Conservation (phyloP, 139 green algal species). For the Chlamydomonas eustigma region DNA sequence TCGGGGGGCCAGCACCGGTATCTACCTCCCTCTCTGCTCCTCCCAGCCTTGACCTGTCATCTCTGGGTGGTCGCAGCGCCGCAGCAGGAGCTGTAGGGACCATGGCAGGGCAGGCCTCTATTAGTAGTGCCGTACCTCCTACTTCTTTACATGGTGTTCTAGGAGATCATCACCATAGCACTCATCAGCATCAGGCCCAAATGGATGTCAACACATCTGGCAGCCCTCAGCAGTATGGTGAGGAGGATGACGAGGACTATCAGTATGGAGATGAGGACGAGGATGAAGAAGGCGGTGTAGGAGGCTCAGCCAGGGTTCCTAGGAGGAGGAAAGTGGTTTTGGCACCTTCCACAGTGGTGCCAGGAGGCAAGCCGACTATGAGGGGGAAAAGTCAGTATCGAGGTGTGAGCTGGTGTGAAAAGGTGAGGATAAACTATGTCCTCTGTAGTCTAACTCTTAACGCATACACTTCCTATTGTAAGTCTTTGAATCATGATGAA, state of each 20-base stretch:
- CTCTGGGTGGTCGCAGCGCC: too few species aligned
- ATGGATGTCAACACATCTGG: too few species aligned
- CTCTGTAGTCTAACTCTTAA: too few species aligned
- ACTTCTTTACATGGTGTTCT: too few species aligned
- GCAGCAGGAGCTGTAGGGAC: neutral
- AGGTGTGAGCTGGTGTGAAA: slow-evolving; percentile 35
- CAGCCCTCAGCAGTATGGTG: neutral
- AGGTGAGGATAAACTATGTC: too few species aligned
- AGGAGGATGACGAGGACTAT: neutral
- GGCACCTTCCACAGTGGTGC: neutral
- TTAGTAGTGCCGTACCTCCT: too few species aligned
- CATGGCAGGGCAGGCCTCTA: slow-evolving; percentile 9
- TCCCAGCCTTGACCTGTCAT: neutral
- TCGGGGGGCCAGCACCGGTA: neutral
- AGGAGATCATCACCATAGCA: too few species aligned
- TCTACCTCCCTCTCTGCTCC: neutral
- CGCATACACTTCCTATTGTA: too few species aligned
- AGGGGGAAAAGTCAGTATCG: slow-evolving; percentile 23
- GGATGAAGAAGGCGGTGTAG: neutral
- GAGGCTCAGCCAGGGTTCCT: too few species aligned
- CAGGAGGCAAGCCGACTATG: slow-evolving; percentile 9
- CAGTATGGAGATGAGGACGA: neutral
- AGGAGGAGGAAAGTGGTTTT: neutral
- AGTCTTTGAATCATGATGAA: too few species aligned
- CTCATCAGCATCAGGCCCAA: too few species aligned